Base-by-base conservation (phyloP, 208 protist genomes). In the Acanthamoeba sp. region DNA sequence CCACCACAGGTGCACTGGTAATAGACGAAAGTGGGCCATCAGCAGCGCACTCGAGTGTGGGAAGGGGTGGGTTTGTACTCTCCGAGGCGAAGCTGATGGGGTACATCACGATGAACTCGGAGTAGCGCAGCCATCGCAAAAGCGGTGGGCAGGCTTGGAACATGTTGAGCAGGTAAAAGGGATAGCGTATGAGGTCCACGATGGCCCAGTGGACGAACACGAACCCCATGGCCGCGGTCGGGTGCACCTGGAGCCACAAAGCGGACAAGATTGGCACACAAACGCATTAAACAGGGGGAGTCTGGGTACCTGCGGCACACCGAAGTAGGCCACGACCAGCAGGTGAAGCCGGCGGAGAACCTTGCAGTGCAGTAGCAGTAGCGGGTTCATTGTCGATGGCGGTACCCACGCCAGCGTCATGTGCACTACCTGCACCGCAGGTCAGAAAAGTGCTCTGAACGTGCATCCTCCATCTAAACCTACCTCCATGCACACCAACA, bases 141-240 rank as follows among this genome's bases (percentile, higher is more conserved):
- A 48, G 32, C 20, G 42, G 20, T 27, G 76, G 76, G 32, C 76
- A 85, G 34, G 20, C 9, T 9, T 22, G 42, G 16, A 59, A 1
- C 76, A 85, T 85, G 42, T 85, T 85, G 40, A 85, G 42, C 40
- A 85, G n/a, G 76, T 85, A 85, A 40, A 85, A 85, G 16, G 76
- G 76, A 22, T 85, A 85, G 42, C 76, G 76, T 24, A 85, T 85
- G 48, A 85, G 32, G 48, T 85, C 76, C 40, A 85, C 38, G 22
- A 32, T 27, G 24, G 42, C 76, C 76, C 76, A 85, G 29, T 85
- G 76, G 22, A 55, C 38, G 40, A 85, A 85, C 40, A 85, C 42
- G 27, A 85, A 85, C 2, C 42, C 42, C n/a, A 57, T 20, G 24
- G 14, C 76, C 16, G 76, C n/a, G 7, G 24, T 48, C n/a, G 5